These are phyloP conservation scores for Ustilago tritici DNA, from an alignment of 1,284 basidiomycete species.

Conservation along the genomic window DNA sequence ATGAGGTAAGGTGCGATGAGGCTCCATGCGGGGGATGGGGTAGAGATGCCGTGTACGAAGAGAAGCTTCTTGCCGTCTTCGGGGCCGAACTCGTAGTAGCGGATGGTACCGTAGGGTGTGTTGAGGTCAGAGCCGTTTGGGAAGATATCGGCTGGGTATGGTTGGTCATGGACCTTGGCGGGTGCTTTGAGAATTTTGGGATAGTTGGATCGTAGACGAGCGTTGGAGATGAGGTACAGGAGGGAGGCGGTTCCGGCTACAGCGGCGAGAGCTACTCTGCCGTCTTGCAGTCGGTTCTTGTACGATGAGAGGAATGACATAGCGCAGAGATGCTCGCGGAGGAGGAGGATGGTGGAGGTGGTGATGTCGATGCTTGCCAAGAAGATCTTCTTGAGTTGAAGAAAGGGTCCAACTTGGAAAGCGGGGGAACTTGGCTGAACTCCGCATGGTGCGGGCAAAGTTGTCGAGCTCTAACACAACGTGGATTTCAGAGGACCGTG, in stretches of 20 bases:
- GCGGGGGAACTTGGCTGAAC: constrained; percentile 2
- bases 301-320: constrained; percentile 31
- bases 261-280: constrained; percentile 30
- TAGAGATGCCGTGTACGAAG: constrained; percentile 63
- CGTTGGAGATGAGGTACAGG: constrained; percentile 29
- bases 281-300: constrained; percentile 24
- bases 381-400: neutral
- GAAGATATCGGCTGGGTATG: constrained; percentile 44
- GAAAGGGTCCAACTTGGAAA: constrained; percentile 8
- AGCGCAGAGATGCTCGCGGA: neutral
- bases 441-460: neutral
- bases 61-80: constrained; percentile 60
- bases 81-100: constrained; percentile 59
- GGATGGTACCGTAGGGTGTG: constrained; percentile 44
- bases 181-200: constrained; percentile 48
- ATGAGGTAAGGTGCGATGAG: constrained; percentile 31
- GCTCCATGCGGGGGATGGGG: constrained; percentile 46
- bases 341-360: constrained; percentile 1
- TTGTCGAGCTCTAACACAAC: constrained; percentile 3
- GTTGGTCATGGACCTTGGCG: constrained; percentile 34
- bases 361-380: neutral
- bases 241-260: constrained; percentile 43
- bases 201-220: constrained; percentile 34
- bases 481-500: constrained; percentile 13
- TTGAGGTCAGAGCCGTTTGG: constrained; percentile 39